These are phyloP conservation scores for Geoglossum glabrum DNA, from an alignment of 495 filamentous ascomycete genomes.

Conservation along the genomic window DNA sequence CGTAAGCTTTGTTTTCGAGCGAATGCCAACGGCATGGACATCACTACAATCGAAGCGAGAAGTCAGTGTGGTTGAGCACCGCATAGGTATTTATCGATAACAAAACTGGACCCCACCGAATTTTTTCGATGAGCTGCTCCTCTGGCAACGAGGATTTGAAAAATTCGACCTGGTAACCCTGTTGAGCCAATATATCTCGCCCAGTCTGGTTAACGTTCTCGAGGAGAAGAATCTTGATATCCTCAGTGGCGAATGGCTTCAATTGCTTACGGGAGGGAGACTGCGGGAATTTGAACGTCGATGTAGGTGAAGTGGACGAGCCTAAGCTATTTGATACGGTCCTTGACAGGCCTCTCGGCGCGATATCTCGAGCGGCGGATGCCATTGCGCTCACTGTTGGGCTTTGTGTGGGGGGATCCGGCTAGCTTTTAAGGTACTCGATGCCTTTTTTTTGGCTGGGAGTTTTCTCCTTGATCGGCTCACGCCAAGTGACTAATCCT, in stretches of 20 bases:
- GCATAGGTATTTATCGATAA: constrained; percentile 6
- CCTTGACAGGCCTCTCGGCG: not conserved
- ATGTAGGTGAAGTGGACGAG: constrained; percentile 40
- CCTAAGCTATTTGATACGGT: constrained; percentile 31
- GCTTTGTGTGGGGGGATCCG: too few relatives aligned
- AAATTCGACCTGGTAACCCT: constrained; percentile 93
- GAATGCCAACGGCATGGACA: constrained; percentile 93
- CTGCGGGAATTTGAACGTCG: constrained; percentile 33
- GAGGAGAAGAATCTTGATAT: constrained; percentile 87
- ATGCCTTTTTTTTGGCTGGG: not conserved
- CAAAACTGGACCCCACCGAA: constrained; percentile 38
- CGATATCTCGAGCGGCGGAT: not conserved
- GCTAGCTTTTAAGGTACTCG: too few relatives aligned
- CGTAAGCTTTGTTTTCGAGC: constrained; percentile 90
- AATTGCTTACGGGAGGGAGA: constrained; percentile 45
- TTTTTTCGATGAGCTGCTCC: constrained; percentile 89
- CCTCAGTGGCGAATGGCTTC: constrained; percentile 86
- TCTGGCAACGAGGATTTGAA: constrained; percentile 78
- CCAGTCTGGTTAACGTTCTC: constrained; percentile 94
- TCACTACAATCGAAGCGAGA: constrained; percentile 35
- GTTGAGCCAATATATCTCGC: constrained; percentile 51
- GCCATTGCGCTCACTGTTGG: not conserved
- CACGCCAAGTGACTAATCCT: too few relatives aligned
- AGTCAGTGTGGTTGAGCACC: constrained; percentile 3
- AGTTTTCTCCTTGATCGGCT: not conserved